phyloP scores from a whole-genome alignment of 345 rosid species.

The Murraya koenigii region DNA sequence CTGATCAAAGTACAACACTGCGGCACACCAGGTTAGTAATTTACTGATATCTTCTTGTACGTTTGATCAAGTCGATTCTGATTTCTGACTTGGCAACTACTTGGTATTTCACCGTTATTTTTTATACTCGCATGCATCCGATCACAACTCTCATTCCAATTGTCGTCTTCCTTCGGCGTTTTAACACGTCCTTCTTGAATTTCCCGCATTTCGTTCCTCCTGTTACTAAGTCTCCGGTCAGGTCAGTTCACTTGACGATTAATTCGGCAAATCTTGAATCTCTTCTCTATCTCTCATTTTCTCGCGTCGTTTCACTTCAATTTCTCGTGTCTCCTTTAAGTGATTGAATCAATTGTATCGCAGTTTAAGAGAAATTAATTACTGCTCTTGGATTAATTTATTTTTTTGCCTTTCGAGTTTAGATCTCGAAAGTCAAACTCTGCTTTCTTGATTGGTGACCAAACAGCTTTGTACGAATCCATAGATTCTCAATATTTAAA shows the following conservation, averaged over 20 bases:
- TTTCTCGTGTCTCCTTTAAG: neutral
- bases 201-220: conserved; percentile 1
- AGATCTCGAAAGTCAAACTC: neutral
- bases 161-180: neutral
- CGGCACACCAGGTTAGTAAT: too few relatives aligned
- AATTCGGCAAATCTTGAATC: neutral
- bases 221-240: neutral
- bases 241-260: neutral
- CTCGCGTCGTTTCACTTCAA: neutral
- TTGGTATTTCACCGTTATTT: neutral
- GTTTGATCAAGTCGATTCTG: neutral
- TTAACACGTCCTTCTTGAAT: neutral
- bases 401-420: neutral
- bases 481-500: neutral
- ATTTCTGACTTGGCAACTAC: neutral
- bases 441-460: neutral
- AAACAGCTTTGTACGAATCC: neutral
- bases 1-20: neutral
- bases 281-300: neutral
- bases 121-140: neutral
- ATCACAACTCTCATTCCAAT: neutral
- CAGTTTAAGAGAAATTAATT: neutral
- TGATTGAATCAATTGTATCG: neutral
- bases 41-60: neutral
- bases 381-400: neutral